Base-by-base conservation (phyloP, 495 filamentous ascomycete genomes). In the Hypoxylon intermedium region DNA sequence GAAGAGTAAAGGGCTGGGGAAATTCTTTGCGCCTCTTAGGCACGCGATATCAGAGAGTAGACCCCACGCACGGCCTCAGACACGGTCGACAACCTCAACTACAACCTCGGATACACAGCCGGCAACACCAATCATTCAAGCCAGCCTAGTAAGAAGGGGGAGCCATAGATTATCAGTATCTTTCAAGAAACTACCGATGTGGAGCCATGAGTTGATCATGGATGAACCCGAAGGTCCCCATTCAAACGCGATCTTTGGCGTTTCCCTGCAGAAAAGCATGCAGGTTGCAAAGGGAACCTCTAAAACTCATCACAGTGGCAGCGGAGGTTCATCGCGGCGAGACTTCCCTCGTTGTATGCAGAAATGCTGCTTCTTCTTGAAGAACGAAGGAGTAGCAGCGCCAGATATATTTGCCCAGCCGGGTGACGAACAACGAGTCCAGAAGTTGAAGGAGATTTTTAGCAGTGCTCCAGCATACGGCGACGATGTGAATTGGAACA, bases 261-360 rank as follows among this genome's bases (percentile, higher is more conserved):
- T 74, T 6, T 52, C 74, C 0, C 63, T 79, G 0, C 47, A 68
- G 37, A 62, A 67, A 30, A 75, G 70, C 53, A 77, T 79, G 67
- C 63, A 67, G 30, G 54, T 77, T 9, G 76, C 74, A 13, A 72
- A 71, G 28, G 75, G 76, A 2, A 56, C 69, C 2, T 74, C 73
- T n/a, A 65, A 68, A 24, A 71, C 75, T 0, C 68, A 68, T 26
- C 77, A 78, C 63, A 38, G 63, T 1, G 65, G 67, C 15, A 60
- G 68, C 20, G 71, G 68, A n/a, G 72, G 69, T 3, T 69, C 74
- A 4, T 75, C 75, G 23, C 65, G 67, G 13, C 67, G 70, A 30
- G 68, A 74, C 13, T 79, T 77, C 57, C 77, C 77, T 5, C 59
- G 77, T 2, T 75, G 72, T 53, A 69, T 79, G 48, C 72, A 77